Percentiles rank a stretch among this genome's conserved stretches.
These are phyloP conservation scores for Penicillium sp. DNA, from an alignment of 2,329 filamentous ascomycete genomes.

Conservation along the genomic window DNA sequence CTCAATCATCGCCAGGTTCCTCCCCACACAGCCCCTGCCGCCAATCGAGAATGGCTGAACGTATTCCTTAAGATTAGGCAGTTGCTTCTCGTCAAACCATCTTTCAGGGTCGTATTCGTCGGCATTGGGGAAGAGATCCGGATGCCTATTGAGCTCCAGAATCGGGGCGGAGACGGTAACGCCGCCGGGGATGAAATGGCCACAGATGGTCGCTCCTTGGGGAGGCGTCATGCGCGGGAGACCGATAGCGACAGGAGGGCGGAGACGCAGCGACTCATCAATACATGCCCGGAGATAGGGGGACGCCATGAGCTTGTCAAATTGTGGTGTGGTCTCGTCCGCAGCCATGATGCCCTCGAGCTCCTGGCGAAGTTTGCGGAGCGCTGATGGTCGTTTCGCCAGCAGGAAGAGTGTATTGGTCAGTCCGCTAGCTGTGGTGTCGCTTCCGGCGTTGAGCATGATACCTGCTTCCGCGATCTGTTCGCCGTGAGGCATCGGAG, in stretches of 20 bases:
- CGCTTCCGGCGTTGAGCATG: background rate
- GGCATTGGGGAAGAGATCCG: background rate
- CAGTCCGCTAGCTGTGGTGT: background rate
- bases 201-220: background rate
- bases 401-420: background rate
- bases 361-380: background rate
- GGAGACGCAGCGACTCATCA: conserved; percentile 35
- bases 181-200: background rate
- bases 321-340: conserved; percentile 41
- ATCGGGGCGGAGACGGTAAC: background rate
- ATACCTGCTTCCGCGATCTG: background rate
- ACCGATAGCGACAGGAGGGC: background rate
- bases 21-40: no score
- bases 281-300: conserved; percentile 48
- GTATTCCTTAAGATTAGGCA: no score
- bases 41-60: no score
- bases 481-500: background rate
- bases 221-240: conserved; percentile 1
- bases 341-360: conserved; percentile 10
- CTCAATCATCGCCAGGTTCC: no score
- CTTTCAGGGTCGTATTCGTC: conserved; percentile 1
- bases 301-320: conserved; percentile 46
- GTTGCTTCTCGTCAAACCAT: no score
- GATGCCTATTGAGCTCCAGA: background rate
- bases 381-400: background rate